Evolutionary conservation across 1,284 basidiomycete genomes (phyloP).

Genomic region (Trichosporon sp.): DNA sequence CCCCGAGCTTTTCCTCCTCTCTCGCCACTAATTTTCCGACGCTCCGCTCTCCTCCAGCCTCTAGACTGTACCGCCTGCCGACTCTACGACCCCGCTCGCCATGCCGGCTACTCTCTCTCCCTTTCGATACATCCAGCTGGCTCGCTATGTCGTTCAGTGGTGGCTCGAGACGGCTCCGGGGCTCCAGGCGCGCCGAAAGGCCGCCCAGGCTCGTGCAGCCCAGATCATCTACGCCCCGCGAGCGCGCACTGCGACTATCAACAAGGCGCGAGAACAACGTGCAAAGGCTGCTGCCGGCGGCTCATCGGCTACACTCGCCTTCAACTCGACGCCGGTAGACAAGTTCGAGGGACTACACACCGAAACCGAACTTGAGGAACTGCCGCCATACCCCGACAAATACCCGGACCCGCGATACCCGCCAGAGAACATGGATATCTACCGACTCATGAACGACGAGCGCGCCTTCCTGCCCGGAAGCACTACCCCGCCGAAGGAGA

Average conservation of each 20-base stretch:
- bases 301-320: neutral
- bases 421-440: constrained; percentile 52
- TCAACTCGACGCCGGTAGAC: neutral
- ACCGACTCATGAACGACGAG: constrained; percentile 66
- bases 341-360: neutral
- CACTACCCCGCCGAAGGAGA: constrained; percentile 71
- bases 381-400: constrained; percentile 8
- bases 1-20: neutral
- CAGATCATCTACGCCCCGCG: constrained; percentile 14
- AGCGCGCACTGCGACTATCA: neutral
- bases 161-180: constrained; percentile 34
- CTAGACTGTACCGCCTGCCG: neutral
- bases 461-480: constrained; percentile 60
- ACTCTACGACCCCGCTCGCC: neutral
- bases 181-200: constrained; percentile 23
- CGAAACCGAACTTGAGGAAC: constrained; percentile 3
- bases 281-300: neutral
- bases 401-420: constrained; percentile 31
- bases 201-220: constrained; percentile 18
- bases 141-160: constrained; percentile 35
- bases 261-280: neutral
- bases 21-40: constrained; percentile 2
- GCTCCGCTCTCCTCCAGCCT: neutral
- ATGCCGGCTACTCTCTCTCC: constrained; percentile 41
- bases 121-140: constrained; percentile 39